Base-by-base conservation (phyloP, 2,329 filamentous ascomycete genomes). In the Aspergillus costaricaensis region DNA sequence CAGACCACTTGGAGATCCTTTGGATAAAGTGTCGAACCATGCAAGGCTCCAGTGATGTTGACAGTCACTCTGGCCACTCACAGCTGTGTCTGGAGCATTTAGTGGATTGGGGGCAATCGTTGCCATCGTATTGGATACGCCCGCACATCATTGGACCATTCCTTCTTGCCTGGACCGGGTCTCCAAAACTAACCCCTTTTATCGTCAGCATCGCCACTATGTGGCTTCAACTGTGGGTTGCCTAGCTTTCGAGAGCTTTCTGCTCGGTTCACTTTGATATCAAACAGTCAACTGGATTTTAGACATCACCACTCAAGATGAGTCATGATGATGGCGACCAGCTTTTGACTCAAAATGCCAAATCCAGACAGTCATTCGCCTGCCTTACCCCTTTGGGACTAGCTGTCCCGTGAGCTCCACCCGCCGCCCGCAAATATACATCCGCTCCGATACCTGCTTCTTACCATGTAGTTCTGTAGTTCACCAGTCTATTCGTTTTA, bases 311-410 rank as follows among this genome's bases (percentile, higher is more conserved):
- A 50, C 25, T 32, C 38, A 43, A 36, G 21, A 55, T 55, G 53
- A 55, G n/a, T 55, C 53, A 55, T 47, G 53, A 32, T 55, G 39
- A 55, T 55, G 53, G 44, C 25, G 53, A 17, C 25, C 23, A 50
- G 17, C 44, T 17, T 48, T 30, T 50, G 47, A 50, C 47, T 50
- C 47, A 50, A 21, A 14, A 14, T 10, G 25, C 47, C 23, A 32
- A 32, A 32, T 50, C 23, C 32, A 12, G 32, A 36, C 27, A 30
- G 47, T 50, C 47, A 50, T 27, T 50, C 25, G 25, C 23, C 47
- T 19, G 25, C 23, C 39, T 12, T 17, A 15, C 53, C 27, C 14
- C 1, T 55, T 55, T 17, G 25, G 25, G 53, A 15, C 39, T 55
- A 55, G 53, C 23, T 19, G 17, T n/a, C 27, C 23, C 51, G 25